Evolutionary conservation across 768 basidiomycete species (phyloP), one percentile per base, ranked within the genome.

Genomic region (Tylopilus sp.): DNA sequence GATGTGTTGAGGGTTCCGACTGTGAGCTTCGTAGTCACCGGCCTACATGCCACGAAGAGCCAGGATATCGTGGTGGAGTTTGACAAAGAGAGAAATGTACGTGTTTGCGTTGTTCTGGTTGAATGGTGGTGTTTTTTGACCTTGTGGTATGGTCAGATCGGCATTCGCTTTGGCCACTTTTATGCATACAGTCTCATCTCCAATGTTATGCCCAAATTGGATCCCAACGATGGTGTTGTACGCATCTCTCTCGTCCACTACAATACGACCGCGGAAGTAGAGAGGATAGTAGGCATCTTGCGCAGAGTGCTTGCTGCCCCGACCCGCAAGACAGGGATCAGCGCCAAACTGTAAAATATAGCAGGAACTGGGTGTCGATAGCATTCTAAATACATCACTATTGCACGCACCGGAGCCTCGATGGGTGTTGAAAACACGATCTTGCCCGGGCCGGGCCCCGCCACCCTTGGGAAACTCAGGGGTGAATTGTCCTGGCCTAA

Each of bases 171-270:
- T 51, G 88, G 88, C 1, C 83, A 91, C 62, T 89, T 85, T 61
- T 89, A 90, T 60, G 86, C 88, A 3, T 85, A 85, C 61, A 81
- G 79, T 0, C 69, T 88, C 15, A 68, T 86, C 9, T 71, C 75
- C 7, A 67, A 70, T 23, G 68, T 86, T 9, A 64, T 63, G 17
- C 85, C 86, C 8, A 80, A 79, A 54, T 52, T 86, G 40, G 79
- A 86, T 57, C 63, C 74, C 1, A 72, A 76, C 0, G 86, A 89
- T 52, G 86, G 81, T 0, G 82, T 87, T 3, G 83, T 89, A 20
- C 78, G 89, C 4, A 80, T 90, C 48, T 88, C 86, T 2, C 64
- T 91, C 23, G 86, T 88, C 21, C 89, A 91, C 58, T 88, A 90
- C 59, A 89, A 90, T 60, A 90, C 88, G 0, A 71, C 85, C 3